Evolutionary conservation across 768 basidiomycete genomes (phyloP).

Genomic region (Saitozyma sp.): DNA sequence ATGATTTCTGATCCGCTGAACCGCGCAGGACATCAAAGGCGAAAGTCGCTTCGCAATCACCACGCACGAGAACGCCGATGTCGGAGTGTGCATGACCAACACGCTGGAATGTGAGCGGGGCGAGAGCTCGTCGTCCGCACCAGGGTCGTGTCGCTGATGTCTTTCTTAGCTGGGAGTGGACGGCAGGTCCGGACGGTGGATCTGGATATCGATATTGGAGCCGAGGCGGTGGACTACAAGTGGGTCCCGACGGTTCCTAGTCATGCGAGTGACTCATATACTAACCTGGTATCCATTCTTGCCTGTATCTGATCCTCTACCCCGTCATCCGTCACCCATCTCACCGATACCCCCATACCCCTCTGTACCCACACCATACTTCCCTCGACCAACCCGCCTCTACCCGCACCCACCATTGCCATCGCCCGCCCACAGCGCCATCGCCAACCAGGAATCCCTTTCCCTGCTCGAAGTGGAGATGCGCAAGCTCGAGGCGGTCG

Average conservation of each 20-base stretch:
- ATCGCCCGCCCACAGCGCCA: conserved; percentile 64
- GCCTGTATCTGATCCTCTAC: background rate
- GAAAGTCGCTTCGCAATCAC: conserved; percentile 94
- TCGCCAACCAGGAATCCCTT: conserved; percentile 95
- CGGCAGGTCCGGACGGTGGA: conserved; percentile 67
- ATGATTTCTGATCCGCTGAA: background rate
- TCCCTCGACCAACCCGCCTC: background rate
- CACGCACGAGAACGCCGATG: conserved; percentile 86
- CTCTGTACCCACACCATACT: no score
- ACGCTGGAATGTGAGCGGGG: conserved; percentile 68
- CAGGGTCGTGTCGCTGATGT: background rate
- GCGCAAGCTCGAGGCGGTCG: conserved; percentile 92
- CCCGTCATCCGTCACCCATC: no score
- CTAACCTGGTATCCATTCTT: background rate
- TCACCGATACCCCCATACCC: no score
- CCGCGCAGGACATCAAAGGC: conserved; percentile 66
- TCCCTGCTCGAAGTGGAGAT: conserved; percentile 96
- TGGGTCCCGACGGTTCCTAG: conserved; percentile 54
- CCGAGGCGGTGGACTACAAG: conserved; percentile 99
- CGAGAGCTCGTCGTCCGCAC: background rate
- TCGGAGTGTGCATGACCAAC: conserved; percentile 94
- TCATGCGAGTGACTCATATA: no score
- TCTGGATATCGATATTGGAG: conserved; percentile 95
- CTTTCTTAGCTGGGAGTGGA: conserved; percentile 4
- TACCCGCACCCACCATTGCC: conserved; percentile 7